Percentiles rank a stretch among this genome's conserved stretches.
Conservation (phyloP, 2,329 filamentous ascomycete genomes). For the Coniella vitis region DNA sequence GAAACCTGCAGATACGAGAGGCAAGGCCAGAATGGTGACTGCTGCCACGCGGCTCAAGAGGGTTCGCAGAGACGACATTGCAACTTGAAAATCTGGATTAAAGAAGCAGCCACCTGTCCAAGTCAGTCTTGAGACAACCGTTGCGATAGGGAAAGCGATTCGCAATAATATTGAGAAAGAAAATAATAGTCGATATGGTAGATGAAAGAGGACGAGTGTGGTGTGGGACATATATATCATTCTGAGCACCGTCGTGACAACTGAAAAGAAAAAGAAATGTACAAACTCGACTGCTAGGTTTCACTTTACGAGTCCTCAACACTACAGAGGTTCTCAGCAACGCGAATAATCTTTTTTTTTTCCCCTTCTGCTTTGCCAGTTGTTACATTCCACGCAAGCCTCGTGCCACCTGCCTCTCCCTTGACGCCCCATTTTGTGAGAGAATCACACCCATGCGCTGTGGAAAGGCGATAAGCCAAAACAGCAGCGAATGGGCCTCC, state of each 20-base stretch:
- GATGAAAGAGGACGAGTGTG: neutral
- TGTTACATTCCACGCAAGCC: constrained; percentile 11
- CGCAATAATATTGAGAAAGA: neutral
- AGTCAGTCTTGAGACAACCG: neutral
- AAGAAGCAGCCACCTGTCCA: neutral
- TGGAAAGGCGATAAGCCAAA: neutral
- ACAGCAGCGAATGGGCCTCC: neutral
- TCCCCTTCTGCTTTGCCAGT: neutral
- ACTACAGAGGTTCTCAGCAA: neutral
- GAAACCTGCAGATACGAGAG: constrained; percentile 35
- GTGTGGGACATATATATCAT: neutral
- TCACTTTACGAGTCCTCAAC: neutral
- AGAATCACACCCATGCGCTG: neutral
- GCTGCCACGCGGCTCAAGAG: neutral
- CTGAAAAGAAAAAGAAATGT: constrained; percentile 2
- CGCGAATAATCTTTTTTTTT: neutral
- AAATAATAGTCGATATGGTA: neutral
- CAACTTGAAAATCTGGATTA: neutral
- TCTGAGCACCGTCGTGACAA: neutral
- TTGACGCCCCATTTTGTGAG: neutral
- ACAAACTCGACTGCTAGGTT: neutral
- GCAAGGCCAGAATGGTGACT: constrained; percentile 15
- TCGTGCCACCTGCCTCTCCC: constrained; percentile 11
- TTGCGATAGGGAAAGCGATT: neutral
- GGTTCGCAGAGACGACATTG: constrained; percentile 1